Evolutionary conservation across 371 early-diverging fungal genomes (phyloP).

Genomic region (Smittium culicis): DNA sequence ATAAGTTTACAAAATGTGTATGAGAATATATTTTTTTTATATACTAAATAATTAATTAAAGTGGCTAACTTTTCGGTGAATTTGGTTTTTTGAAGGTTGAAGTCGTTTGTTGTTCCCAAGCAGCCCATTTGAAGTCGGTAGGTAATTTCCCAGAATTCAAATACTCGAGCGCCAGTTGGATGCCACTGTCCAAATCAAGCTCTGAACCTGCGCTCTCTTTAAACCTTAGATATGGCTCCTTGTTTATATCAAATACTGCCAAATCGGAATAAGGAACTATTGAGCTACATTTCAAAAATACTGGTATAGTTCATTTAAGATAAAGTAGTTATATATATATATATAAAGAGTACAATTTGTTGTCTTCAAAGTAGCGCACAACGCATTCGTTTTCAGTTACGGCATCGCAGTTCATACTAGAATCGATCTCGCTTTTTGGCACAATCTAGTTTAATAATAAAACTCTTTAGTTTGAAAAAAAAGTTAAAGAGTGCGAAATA

Average conservation of each 20-base stretch:
- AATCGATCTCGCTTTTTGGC: slow-evolving; percentile 4
- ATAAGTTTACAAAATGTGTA: too few species aligned
- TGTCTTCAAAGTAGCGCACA: slow-evolving; percentile 11
- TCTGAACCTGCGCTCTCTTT: neutral
- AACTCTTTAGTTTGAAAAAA: too few species aligned
- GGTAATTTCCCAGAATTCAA: neutral
- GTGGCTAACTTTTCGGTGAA: too few species aligned
- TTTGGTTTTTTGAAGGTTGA: neutral
- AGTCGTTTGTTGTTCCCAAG: slow-evolving; percentile 4
- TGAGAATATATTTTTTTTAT: too few species aligned
- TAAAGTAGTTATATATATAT: neutral
- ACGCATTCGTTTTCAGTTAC: slow-evolving; percentile 5
- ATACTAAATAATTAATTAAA: too few species aligned
- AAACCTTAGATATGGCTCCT: slow-evolving; percentile 6
- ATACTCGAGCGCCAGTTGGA: slow-evolving; percentile 2
- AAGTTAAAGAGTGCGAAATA: too few species aligned
- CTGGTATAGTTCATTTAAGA: neutral
- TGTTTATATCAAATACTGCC: neutral
- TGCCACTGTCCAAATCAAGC: neutral
- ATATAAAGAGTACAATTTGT: slow-evolving; percentile 2
- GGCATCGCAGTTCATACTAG: slow-evolving; percentile 8
- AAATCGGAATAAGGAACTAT: slow-evolving; percentile 5
- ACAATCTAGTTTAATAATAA: slow-evolving; percentile 3
- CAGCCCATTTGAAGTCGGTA: slow-evolving; percentile 7
- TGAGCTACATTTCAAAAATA: neutral